A percentile compares a stretch with the other conserved stretches of the same genome.
Conservation (phyloP, 148 eudicot genomes). For the Chenopodium quinoa region DNA sequence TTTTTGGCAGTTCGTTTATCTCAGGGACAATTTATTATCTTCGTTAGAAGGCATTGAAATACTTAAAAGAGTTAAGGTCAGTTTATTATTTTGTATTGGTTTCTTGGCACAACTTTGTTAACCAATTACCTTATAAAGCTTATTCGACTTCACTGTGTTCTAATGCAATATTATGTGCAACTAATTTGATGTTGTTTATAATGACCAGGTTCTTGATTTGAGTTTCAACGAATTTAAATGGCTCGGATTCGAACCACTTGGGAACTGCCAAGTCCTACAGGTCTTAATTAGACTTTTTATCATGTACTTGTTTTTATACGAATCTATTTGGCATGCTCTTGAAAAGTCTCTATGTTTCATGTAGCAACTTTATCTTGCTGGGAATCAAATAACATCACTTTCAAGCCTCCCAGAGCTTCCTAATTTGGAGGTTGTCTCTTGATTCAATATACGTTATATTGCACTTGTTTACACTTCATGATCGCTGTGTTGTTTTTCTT, state of each 20-base stretch:
- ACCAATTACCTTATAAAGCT: not conserved
- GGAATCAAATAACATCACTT: constrained; percentile 91
- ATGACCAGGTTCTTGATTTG: constrained; percentile 88
- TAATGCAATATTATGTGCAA: not conserved
- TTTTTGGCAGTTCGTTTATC: constrained; percentile 87
- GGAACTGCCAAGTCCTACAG: constrained; percentile 84
- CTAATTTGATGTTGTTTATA: constrained; percentile 16
- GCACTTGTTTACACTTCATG: not conserved
- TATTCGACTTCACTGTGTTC: not conserved
- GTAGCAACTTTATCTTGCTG: constrained; percentile 99
- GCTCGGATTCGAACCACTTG: constrained; percentile 97
- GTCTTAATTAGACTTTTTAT: constrained; percentile 33
- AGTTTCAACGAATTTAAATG: constrained; percentile 96
- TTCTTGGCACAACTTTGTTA: not conserved
- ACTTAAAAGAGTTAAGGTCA: constrained; percentile 85
- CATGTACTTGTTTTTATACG: constrained; percentile 7
- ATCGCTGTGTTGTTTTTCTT: constrained; percentile 1
- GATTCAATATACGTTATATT: not conserved
- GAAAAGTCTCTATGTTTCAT: constrained; percentile 20
- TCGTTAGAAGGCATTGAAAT: constrained; percentile 86
- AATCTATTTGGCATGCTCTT: constrained; percentile 10
- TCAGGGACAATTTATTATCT: constrained; percentile 87
- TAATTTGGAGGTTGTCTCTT: constrained; percentile 72
- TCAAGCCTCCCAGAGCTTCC: constrained; percentile 93
- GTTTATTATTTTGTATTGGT: constrained; percentile 16